Evolutionary conservation across 768 basidiomycete species (phyloP), one percentile per base, ranked within the genome.

Genomic region (Russula olivacea): DNA sequence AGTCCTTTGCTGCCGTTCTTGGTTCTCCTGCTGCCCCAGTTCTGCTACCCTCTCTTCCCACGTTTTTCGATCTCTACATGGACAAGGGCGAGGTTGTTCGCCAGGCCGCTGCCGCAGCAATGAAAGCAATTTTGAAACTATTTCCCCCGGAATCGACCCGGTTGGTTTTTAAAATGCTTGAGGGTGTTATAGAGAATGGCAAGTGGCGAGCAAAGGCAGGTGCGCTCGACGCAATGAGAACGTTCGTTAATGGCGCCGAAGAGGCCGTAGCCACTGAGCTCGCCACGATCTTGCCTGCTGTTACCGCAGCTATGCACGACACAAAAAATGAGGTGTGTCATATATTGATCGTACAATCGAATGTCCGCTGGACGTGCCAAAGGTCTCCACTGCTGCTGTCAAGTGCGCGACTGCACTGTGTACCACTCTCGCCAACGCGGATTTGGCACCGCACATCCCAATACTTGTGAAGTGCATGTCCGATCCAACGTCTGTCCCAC

Each of bases 181-280:
- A 88, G 70, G 79, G 79, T 32, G 83, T 95, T 64, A 73, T 98
- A 25, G 88, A 92, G 59, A 81, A 80, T 54, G 92, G 91, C 51
- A 96, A 97, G 76, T 98, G 96, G 96, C 83, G 87, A 67, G 85
- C 88, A 61, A 98, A 98, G 79, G 88, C 97, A n/a, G 93, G 90
- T 17, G 91, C 87, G 8, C 77, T 98, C 36, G 93, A 97, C 68
- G 85, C 93, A 2, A 82, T 98, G 72, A 91, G 86, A 72, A 76
- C 73, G 49, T 87, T 93, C 66, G 88, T 88, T 34, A 77, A 77
- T 48, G 78, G 83, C 17, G 88, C 89, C 56, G 81, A 81, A 65
- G 88, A 88, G 58, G 79, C 81, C 48, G 89, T 97, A 55, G 93
- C 92, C n/a, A 81, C 83, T 36, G 87, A 95, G 71, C 78, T 98